These are phyloP conservation scores for Scheffersomyces titani DNA, from an alignment of 1,139 yeast genomes.

Conservation along the genomic window DNA sequence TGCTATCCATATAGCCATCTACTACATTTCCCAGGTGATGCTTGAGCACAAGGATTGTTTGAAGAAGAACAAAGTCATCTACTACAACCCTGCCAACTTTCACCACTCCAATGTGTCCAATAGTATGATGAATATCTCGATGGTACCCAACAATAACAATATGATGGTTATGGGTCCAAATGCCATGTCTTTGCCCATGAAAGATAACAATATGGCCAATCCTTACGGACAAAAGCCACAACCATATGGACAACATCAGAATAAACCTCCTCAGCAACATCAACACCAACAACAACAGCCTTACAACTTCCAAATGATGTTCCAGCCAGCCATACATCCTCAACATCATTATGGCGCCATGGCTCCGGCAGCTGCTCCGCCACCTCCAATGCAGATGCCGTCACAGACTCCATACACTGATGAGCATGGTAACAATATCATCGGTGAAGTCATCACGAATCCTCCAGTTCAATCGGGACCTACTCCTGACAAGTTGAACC, in stretches of 20 bases:
- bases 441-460: constrained; percentile 47
- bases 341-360: constrained; percentile 29
- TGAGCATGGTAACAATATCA: constrained; percentile 47
- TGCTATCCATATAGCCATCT: constrained; percentile 83
- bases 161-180: constrained; percentile 13
- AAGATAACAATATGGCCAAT: constrained; percentile 13
- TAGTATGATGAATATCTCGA: constrained; percentile 20
- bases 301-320: constrained; percentile 45
- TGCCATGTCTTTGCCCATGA: constrained; percentile 14
- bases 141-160: constrained; percentile 15
- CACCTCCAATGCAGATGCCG: constrained; percentile 22
- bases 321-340: constrained; percentile 43
- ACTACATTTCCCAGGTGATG: constrained; percentile 68
- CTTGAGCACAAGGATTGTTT: constrained; percentile 58
- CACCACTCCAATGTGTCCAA: constrained; percentile 24
- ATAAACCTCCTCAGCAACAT: constrained; percentile 14
- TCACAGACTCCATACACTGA: constrained; percentile 43
- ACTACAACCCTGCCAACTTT: constrained; percentile 64
- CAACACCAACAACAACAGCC: constrained; percentile 22
- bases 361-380: constrained; percentile 14
- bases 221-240: constrained; percentile 12
- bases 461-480: constrained; percentile 40
- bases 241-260: constrained; percentile 9
- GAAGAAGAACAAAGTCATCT: constrained; percentile 53
- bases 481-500: constrained; percentile 52